Evolutionary conservation across 2,329 filamentous ascomycete species (phyloP).

Genomic region (Phyllosticta capitalensis): DNA sequence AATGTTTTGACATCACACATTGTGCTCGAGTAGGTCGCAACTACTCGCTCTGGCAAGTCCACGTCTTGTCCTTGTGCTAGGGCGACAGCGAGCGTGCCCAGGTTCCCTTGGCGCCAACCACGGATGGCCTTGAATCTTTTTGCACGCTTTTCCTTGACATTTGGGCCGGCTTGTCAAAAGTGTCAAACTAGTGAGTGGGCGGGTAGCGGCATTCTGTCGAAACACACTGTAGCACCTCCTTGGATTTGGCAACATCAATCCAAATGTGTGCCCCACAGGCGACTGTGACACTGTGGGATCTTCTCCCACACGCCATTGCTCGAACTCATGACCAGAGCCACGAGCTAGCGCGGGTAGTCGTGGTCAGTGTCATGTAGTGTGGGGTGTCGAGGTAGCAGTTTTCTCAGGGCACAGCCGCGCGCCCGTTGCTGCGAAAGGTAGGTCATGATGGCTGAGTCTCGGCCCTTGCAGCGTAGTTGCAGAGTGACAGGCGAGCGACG

Average conservation of each 20-base stretch:
- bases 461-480: background rate
- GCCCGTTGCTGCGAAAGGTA: background rate
- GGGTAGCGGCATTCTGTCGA: background rate
- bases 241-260: background rate
- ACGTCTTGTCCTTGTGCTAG: background rate
- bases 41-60: background rate
- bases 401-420: background rate
- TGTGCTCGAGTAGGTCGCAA: background rate
- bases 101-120: background rate
- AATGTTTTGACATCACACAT: background rate
- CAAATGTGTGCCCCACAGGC: background rate
- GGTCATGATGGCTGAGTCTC: background rate
- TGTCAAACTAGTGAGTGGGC: background rate
- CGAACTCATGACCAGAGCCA: background rate
- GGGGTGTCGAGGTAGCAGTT: background rate
- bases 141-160: background rate
- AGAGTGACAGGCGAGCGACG: background rate
- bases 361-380: background rate
- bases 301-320: background rate
- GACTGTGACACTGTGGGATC: background rate
- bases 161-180: background rate
- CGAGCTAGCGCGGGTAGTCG: background rate
- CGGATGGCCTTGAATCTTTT: background rate
- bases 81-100: background rate
- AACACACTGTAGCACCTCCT: background rate